Evolutionary conservation across 2,329 filamentous ascomycete species (phyloP), one percentile per base, ranked within the genome.

Genomic region (Cordyceps farinosa): DNA sequence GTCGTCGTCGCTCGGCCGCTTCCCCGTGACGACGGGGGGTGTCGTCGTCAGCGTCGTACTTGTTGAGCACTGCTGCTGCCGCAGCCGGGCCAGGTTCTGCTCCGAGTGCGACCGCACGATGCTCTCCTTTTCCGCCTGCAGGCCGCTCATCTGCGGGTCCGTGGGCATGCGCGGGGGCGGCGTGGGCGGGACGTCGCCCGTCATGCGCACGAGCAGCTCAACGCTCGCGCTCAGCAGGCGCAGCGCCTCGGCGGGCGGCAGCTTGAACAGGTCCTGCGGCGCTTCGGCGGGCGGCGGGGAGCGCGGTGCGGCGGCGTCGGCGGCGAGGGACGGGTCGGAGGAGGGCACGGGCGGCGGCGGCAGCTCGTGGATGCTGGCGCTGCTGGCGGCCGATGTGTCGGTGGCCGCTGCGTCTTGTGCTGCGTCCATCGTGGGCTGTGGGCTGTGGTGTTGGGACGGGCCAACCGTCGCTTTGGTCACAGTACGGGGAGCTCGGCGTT

Each of bases 171-270:
- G 82, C 2, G 88, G 83, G 5, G 90, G 89, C 62, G 89, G 90
- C n/a, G 89, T 95, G 17, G 89, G 90, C 29, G 90, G 91, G 13
- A 95, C 81, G 70, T 96, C 91, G 71, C 90, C 90, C 1, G 89
- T 91, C 64, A 88, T 80, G 66, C 84, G 83, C 34, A 92, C 88
- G 58, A 95, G 81, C 4, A 86, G 82, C 69, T 92, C 89, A 65
- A 92, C 80, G 64, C 86, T 86, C 45, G 86, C 82, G 68, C 88
- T 88, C n/a, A 98, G 83, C 66, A 96, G 80, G 71, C 89, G 90
- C 71, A 98, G 83, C 5, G 93, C 93, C 2, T 87, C 87, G 58
- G 88, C 81, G 3, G 92, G 87, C 1, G 87, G 79, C 65, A 97
- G 82, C 58, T 84, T 84, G 76, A 90, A 90, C 66, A 96, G 83